Conservation (phyloP, 1,139 yeast species). For the Wickerhamiella infanticola region DNA sequence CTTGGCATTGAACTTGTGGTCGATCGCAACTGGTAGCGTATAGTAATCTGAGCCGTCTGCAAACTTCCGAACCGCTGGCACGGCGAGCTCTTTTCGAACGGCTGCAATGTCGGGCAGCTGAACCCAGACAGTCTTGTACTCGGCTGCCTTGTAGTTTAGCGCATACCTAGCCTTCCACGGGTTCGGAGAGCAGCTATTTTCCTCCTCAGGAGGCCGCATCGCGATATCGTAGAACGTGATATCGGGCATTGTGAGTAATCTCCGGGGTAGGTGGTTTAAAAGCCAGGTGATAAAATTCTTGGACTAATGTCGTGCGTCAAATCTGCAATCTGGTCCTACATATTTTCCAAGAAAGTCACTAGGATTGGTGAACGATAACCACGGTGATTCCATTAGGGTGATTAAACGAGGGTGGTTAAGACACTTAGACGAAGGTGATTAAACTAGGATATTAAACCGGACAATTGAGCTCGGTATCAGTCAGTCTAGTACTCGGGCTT, state of each 20-base stretch:
- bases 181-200: background rate
- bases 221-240: background rate
- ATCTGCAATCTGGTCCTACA: too few species aligned
- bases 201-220: background rate
- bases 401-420: too few species aligned
- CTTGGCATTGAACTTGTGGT: background rate
- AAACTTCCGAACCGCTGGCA: background rate
- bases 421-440: too few species aligned
- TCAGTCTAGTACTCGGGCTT: too few species aligned
- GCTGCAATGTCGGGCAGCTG: background rate
- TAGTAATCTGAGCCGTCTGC: background rate
- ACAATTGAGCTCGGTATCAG: too few species aligned
- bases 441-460: too few species aligned
- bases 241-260: background rate
- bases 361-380: too few species aligned
- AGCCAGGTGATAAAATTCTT: too few species aligned
- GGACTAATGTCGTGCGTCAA: too few species aligned
- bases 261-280: too few species aligned
- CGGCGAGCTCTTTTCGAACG: background rate
- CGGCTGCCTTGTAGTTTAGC: background rate
- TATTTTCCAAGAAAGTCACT: too few species aligned
- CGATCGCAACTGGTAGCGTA: background rate
- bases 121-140: background rate
- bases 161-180: background rate
- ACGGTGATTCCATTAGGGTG: too few species aligned